Base-by-base conservation (phyloP, 169 alveolate genomes). In the Blepharisma undulans region DNA sequence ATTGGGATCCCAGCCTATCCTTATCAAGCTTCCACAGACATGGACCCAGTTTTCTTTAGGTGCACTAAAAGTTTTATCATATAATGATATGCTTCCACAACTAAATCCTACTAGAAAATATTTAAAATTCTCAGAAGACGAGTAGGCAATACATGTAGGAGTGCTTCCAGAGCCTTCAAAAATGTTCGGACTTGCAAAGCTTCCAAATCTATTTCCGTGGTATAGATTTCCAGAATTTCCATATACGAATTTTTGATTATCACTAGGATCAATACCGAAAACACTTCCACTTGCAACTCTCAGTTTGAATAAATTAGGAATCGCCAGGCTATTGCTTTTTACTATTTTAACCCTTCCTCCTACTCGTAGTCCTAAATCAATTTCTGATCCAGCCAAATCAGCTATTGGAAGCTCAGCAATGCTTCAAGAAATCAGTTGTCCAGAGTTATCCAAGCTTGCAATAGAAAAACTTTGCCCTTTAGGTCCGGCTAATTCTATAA, bases 261-360 rank as follows among this genome's bases (percentile, higher is more conserved):
- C 89, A 10, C 77, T 48, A 7, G 29, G 76, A n/a, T 60, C 77
- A 21, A 82, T 19, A 0, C 76, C 89, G 16, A 82, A 36, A 3
- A 25, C 27, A 16, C 36, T 34, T 22, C 74, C 29, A 21, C 34
- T 22, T 48, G 89, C 33, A 59, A 72, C 29, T 59, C 60, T 18
- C 1, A 21, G 25, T 30, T 60, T 82, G 29, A 48, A 82, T 34
- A 34, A 82, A 22, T 60, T 33, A n/a, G 22, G 29, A 36, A 82
- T 34, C 8, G 89, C 33, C 8, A 33, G 7, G 27, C 78, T 21
- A 30, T 82, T 22, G 21, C 71, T 34, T 82, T 82, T 82, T 18
- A 82, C 89, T 22, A 82, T 21, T 82, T 82, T 82, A 10, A 60
- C 89, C n/a, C 89, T 33, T 34, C 89, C 89, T 1, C 89, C 89